Evolutionary conservation across 768 basidiomycete species (phyloP).

Genomic region (Panaeolus cyanescens): DNA sequence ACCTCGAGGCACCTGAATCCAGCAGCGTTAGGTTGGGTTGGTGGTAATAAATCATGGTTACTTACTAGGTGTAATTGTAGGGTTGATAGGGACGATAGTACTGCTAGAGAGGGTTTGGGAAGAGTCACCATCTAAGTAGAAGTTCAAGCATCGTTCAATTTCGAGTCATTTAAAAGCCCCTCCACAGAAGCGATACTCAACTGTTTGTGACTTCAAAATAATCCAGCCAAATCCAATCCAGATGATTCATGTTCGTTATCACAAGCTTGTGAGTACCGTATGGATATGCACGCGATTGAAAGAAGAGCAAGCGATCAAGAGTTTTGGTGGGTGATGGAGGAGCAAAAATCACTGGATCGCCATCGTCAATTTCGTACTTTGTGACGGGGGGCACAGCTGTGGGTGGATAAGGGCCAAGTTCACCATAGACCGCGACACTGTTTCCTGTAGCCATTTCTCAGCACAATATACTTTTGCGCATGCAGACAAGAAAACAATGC

Average conservation of each 20-base stretch:
- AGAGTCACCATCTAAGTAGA: not conserved
- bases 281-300: not conserved
- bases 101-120: not conserved
- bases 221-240: not conserved
- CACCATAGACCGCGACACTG: not conserved
- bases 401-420: not conserved
- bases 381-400: not conserved
- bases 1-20: not conserved
- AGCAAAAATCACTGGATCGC: not conserved
- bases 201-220: not conserved
- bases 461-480: not conserved
- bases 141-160: too few species aligned
- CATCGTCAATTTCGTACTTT: not conserved
- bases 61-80: not conserved
- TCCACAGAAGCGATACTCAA: too few species aligned
- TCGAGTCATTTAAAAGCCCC: too few species aligned
- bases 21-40: not conserved
- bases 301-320: not conserved
- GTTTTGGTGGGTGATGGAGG: not conserved
- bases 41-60: too few species aligned
- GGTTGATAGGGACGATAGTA: not conserved
- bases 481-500: not conserved
- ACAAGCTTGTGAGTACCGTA: not conserved
- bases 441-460: not conserved
- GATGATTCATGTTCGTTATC: not conserved